Evolutionary conservation across 257 asterid species (phyloP).

Genomic region (Solanum arcanum): DNA sequence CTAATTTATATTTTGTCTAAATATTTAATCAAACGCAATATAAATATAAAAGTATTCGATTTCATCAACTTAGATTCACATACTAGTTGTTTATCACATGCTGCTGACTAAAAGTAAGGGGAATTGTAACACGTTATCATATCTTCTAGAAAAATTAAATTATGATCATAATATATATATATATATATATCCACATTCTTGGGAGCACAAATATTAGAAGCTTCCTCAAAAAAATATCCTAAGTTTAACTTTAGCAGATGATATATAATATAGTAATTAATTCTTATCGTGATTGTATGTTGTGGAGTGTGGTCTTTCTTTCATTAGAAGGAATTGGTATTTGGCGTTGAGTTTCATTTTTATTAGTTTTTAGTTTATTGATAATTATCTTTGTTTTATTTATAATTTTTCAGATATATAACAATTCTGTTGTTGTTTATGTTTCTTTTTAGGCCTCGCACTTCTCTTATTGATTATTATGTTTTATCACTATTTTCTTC

Average conservation of each 20-base stretch:
- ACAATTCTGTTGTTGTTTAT: too few relatives aligned
- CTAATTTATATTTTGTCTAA: background rate
- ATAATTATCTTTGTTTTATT: too few relatives aligned
- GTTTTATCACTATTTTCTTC: background rate
- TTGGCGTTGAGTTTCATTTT: background rate
- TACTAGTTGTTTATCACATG: background rate
- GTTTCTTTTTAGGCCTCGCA: background rate
- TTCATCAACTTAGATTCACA: background rate
- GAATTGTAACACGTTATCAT: background rate
- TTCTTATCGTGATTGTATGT: background rate
- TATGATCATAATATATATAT: background rate
- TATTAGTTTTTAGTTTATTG: background rate
- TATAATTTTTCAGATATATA: too few relatives aligned
- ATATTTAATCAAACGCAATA: background rate
- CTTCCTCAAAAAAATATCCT: background rate
- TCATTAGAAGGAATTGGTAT: background rate
- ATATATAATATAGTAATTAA: background rate
- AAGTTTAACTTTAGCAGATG: background rate
- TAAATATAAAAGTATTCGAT: too few relatives aligned
- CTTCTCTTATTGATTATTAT: too few relatives aligned
- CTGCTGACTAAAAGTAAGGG: background rate
- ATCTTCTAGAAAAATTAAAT: background rate
- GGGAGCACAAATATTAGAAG: background rate
- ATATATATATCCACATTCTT: background rate
- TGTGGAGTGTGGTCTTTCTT: background rate